Conservation (phyloP, 2,329 filamentous ascomycete genomes). For the Fusarium piperis region DNA sequence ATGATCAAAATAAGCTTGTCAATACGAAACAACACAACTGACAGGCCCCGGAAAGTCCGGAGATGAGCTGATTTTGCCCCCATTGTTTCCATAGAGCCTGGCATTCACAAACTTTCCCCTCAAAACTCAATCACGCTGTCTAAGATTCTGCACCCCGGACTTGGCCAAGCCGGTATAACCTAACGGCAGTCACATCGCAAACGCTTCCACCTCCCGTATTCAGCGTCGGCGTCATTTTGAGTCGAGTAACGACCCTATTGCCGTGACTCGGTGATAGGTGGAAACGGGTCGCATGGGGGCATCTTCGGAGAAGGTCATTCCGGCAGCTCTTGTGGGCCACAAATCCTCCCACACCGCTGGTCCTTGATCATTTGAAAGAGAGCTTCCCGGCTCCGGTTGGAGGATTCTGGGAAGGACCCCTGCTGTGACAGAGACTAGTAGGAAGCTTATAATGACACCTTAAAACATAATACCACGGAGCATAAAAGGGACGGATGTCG, state of each 20-base stretch:
- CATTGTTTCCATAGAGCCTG: not conserved
- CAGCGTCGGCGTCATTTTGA: not conserved
- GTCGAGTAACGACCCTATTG: not conserved
- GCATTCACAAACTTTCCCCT: not conserved
- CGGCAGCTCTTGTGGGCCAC: not conserved
- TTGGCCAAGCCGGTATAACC: not conserved
- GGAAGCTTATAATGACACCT: not conserved
- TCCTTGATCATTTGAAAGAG: not conserved
- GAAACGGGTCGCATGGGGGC: not conserved
- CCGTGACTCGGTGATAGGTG: not conserved
- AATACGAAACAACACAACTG: not conserved
- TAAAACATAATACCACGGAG: not conserved
- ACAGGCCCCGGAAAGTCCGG: not conserved
- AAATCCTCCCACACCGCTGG: not conserved
- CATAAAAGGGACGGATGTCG: not conserved
- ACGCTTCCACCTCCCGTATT: not conserved
- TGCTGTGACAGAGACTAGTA: not conserved
- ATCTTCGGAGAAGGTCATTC: not conserved
- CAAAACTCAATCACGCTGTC: not conserved
- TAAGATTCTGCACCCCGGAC: not conserved
- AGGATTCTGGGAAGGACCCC: not conserved
- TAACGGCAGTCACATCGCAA: not conserved
- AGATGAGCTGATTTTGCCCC: not conserved
- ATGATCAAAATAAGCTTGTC: not conserved
- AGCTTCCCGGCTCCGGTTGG: not conserved